phyloP scores from a whole-genome alignment of 2,329 filamentous ascomycete species.

The Uncinocarpus reesii region DNA sequence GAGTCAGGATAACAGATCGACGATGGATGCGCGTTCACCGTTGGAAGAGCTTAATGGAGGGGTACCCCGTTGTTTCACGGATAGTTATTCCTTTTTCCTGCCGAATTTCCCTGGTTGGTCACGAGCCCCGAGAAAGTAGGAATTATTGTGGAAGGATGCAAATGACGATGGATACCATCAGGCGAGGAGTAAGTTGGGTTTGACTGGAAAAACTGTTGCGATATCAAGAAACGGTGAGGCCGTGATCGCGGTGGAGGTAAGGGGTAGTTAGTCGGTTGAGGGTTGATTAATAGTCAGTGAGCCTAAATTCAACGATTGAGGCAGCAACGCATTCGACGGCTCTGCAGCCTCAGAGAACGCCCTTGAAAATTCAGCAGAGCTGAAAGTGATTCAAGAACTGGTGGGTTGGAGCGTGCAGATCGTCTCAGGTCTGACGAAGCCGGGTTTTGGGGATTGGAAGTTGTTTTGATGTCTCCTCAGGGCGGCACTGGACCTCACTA shows the following conservation, averaged over 20 bases:
- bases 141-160: neutral
- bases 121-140: neutral
- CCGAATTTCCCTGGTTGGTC: neutral
- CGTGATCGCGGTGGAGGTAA: slow-evolving; percentile 6
- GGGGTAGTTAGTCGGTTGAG: neutral
- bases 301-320: neutral
- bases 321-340: neutral
- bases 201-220: neutral
- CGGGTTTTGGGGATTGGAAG: neutral
- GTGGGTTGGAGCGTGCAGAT: neutral
- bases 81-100: slow-evolving; percentile 6
- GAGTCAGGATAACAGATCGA: neutral
- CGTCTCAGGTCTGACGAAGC: neutral
- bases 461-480: slow-evolving; percentile 5
- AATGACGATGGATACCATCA: neutral
- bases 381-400: neutral
- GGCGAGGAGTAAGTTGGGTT: neutral
- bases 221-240: slow-evolving; percentile 9
- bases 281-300: neutral
- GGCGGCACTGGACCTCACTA: neutral
- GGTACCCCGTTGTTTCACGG: slow-evolving; percentile 8
- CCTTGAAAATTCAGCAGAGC: neutral
- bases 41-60: slow-evolving; percentile 1
- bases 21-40: neutral
- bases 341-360: neutral